Conservation (phyloP, 1,284 basidiomycete genomes). For the Bondarzewia mesenterica region DNA sequence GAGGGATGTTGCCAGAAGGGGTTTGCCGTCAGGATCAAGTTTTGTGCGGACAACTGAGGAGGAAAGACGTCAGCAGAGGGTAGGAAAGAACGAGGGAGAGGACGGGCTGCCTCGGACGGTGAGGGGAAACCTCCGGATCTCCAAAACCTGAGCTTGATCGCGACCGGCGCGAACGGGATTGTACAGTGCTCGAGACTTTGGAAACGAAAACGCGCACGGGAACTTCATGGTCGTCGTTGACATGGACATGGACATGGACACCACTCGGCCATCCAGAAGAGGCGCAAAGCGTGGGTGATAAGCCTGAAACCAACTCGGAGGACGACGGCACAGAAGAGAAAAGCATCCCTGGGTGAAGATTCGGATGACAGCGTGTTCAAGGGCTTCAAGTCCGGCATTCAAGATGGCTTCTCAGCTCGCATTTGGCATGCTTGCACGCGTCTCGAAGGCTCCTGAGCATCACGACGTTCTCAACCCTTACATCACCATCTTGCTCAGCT, state of each 20-base stretch:
- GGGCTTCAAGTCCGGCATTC: constrained; percentile 54
- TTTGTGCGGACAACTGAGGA: constrained; percentile 54
- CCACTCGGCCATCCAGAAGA: not conserved
- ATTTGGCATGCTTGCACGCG: constrained; percentile 69
- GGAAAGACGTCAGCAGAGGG: constrained; percentile 8
- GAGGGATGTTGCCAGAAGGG: constrained; percentile 53
- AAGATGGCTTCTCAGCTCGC: constrained; percentile 72
- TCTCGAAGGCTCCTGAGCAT: constrained; percentile 50
- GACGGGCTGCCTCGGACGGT: constrained; percentile 65
- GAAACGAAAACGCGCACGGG: constrained; percentile 61
- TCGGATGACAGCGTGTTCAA: constrained; percentile 65
- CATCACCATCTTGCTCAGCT: constrained; percentile 80
- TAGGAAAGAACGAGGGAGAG: constrained; percentile 6
- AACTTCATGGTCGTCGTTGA: constrained; percentile 78
- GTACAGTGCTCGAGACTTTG: constrained; percentile 70
- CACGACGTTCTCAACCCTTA: constrained; percentile 78
- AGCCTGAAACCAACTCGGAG: constrained; percentile 17
- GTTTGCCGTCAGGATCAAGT: constrained; percentile 63
- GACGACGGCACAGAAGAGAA: constrained; percentile 23
- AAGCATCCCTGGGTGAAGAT: constrained; percentile 46
- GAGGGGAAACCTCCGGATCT: constrained; percentile 68
- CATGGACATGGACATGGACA: constrained; percentile 13
- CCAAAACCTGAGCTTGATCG: constrained; percentile 50
- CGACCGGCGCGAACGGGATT: constrained; percentile 39
- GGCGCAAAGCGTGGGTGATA: constrained; percentile 14